Evolutionary conservation across 768 basidiomycete species (phyloP).

Genomic region (Suillus paluster): DNA sequence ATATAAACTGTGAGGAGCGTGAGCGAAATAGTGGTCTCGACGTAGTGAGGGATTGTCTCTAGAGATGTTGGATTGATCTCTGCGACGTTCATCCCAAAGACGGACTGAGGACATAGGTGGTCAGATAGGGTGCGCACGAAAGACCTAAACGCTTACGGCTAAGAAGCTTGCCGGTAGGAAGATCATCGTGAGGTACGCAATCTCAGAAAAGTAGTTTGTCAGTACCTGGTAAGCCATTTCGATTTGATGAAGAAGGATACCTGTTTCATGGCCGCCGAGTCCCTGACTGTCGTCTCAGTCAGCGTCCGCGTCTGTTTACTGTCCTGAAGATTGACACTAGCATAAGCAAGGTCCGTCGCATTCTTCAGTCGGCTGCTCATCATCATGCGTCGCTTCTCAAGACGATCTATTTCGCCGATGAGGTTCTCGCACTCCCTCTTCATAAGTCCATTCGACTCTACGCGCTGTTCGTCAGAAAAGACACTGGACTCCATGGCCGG

Average conservation of each 20-base stretch:
- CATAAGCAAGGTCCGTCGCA: conserved; percentile 49
- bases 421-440: conserved; percentile 51
- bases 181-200: conserved; percentile 60
- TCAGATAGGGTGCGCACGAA: not conserved
- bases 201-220: conserved; percentile 16
- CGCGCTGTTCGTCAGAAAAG: conserved; percentile 18
- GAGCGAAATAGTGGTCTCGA: conserved; percentile 47
- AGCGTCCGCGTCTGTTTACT: conserved; percentile 55
- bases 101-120: conserved; percentile 34
- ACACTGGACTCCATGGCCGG: conserved; percentile 45
- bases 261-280: conserved; percentile 46
- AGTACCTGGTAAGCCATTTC: conserved; percentile 22
- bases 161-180: conserved; percentile 60
- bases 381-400: conserved; percentile 42
- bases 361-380: conserved; percentile 35
- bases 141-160: conserved; percentile 23
- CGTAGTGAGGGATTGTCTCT: conserved; percentile 43
- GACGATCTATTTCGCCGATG: conserved; percentile 51
- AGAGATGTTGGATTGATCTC: conserved; percentile 42
- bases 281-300: conserved; percentile 48
- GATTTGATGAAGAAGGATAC: conserved; percentile 20
- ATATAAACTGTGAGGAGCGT: conserved; percentile 59
- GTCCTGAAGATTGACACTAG: conserved; percentile 60
- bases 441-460: conserved; percentile 40
- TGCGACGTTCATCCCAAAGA: conserved; percentile 61